Conservation (phyloP, 139 green algal genomes). For the Chlamydomonas incerta region DNA sequence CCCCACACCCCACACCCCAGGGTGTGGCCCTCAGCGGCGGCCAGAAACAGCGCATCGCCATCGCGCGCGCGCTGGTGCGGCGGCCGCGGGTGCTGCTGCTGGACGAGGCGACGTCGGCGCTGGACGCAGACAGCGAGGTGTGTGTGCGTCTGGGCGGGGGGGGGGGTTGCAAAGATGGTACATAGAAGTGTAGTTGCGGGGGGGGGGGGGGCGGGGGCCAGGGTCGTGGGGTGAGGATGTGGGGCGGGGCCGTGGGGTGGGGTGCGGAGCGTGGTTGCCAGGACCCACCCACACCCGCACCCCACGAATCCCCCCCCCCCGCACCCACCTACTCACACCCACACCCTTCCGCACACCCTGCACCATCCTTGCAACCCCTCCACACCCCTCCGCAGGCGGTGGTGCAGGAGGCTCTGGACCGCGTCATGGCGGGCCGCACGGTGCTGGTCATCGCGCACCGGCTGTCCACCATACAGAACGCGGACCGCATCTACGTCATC, state of each 20-base stretch:
- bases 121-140: conserved; percentile 71
- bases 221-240: too few relatives aligned
- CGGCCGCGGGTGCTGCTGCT: conserved; percentile 74
- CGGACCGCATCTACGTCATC: conserved; percentile 86
- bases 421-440: conserved; percentile 86
- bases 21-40: conserved; percentile 85
- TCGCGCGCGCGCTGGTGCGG: conserved; percentile 90
- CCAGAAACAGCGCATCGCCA: conserved; percentile 95
- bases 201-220: too few relatives aligned
- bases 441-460: conserved; percentile 94
- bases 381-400: conserved; percentile 56
- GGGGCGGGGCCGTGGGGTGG: too few relatives aligned
- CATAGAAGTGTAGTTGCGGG: too few relatives aligned
- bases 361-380: too few relatives aligned
- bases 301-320: too few relatives aligned
- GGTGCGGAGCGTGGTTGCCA: too few relatives aligned
- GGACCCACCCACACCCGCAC: too few relatives aligned
- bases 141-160: too few relatives aligned
- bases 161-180: too few relatives aligned
- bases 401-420: conserved; percentile 93
- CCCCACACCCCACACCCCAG: too few relatives aligned
- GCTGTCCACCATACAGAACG: conserved; percentile 88
- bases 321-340: neutral
- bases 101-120: conserved; percentile 46
- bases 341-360: too few relatives aligned